Conservation (phyloP, 1,284 basidiomycete species). For the Vanrija sp. region DNA sequence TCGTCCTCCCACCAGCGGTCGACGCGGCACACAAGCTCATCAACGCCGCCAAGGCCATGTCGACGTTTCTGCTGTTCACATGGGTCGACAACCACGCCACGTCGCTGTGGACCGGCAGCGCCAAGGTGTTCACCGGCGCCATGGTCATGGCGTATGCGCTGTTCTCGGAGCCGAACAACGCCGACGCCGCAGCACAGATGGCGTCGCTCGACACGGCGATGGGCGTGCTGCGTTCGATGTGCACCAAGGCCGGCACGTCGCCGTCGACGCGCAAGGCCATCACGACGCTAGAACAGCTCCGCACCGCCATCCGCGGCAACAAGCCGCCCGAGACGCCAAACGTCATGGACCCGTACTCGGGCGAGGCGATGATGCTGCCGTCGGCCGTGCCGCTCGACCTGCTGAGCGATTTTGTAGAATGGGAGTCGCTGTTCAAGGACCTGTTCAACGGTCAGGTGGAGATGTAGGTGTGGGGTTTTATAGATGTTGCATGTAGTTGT, state of each 20-base stretch:
- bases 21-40: neutral
- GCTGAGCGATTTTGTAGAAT: conserved; percentile 2
- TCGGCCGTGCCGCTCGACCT: neutral
- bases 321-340: neutral
- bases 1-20: neutral
- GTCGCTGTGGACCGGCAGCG: conserved; percentile 1
- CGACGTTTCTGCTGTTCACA: neutral
- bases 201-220: conserved; percentile 1
- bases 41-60: neutral
- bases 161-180: neutral
- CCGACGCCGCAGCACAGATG: no score
- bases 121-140: neutral
- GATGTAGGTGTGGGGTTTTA: neutral
- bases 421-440: conserved; percentile 5
- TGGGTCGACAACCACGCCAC: conserved; percentile 1
- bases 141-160: conserved; percentile 4
- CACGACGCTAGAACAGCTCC: neutral
- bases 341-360: neutral
- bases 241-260: neutral
- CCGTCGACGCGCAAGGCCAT: neutral
- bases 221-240: neutral
- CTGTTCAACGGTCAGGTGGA: neutral
- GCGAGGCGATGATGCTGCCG: neutral
- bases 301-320: neutral
- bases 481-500: neutral